Conservation (phyloP, 768 basidiomycete genomes). For the Xanthoconium stramineum region DNA sequence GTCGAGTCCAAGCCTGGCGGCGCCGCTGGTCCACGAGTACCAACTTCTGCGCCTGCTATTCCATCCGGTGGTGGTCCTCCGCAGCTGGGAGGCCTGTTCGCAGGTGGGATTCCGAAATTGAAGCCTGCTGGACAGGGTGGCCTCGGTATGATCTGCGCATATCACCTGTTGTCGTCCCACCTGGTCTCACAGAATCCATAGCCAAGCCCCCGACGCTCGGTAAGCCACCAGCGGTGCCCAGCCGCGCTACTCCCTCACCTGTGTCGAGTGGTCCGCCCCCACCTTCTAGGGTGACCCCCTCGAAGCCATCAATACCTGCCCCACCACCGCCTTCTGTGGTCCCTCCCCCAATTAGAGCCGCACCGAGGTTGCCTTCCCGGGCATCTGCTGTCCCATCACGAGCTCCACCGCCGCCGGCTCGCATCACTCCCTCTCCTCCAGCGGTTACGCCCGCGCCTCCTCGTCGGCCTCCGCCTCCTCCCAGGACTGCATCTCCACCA, state of each 20-base stretch:
- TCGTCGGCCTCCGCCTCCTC: constrained; percentile 33
- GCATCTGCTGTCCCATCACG: constrained; percentile 42
- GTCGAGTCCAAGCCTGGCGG: constrained; percentile 50
- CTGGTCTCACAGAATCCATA: constrained; percentile 26
- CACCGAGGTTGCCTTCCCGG: constrained; percentile 38
- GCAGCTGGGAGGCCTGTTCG: constrained; percentile 82
- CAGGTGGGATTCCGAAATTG: constrained; percentile 88
- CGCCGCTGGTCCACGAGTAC: constrained; percentile 32
- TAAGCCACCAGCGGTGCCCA: constrained; percentile 65
- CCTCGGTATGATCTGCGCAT: constrained; percentile 42
- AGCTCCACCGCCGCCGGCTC: constrained; percentile 41
- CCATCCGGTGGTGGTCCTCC: constrained; percentile 54
- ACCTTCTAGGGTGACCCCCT: constrained; percentile 32
- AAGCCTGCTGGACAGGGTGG: constrained; percentile 70
- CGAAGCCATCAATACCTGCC: constrained; percentile 29
- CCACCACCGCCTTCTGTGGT: constrained; percentile 33
- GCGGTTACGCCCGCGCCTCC: constrained; percentile 18
- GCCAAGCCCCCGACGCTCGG: constrained; percentile 62
- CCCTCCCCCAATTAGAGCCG: constrained; percentile 35
- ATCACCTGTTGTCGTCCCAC: constrained; percentile 5
- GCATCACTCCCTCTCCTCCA: constrained; percentile 30
- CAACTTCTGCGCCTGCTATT: constrained; percentile 15
- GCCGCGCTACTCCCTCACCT: constrained; percentile 36
- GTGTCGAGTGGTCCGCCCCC: constrained; percentile 26
- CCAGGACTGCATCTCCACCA: constrained; percentile 29